phyloP scores from a whole-genome alignment of 345 rosid genomes.

The Arabis hirsuta region DNA sequence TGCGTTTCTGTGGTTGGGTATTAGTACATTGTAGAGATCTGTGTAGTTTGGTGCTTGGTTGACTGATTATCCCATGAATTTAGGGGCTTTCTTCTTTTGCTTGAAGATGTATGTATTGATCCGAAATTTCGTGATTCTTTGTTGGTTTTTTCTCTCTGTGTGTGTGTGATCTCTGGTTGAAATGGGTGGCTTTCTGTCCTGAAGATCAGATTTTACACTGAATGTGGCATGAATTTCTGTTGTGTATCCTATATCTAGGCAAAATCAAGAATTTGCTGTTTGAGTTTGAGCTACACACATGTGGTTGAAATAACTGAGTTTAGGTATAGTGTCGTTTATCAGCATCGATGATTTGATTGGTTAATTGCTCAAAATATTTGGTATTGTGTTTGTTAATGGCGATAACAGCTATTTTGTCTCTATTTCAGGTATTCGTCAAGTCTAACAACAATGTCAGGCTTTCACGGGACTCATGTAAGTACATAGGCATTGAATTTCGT shows the following conservation, averaged over 20 bases:
- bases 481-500: neutral
- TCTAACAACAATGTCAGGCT: constrained; percentile 39
- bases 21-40: constrained; percentile 33
- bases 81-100: neutral
- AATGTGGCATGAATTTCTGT: neutral
- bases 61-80: constrained; percentile 9
- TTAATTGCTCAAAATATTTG: neutral
- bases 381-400: constrained; percentile 10
- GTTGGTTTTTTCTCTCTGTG: neutral
- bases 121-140: neutral
- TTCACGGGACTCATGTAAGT: constrained; percentile 43
- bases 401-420: constrained; percentile 22
- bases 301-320: neutral
- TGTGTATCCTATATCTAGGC: constrained; percentile 1
- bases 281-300: constrained; percentile 2
- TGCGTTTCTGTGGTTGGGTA: neutral
- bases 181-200: neutral
- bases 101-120: neutral
- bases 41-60: constrained; percentile 4
- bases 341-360: neutral
- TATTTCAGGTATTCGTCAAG: constrained; percentile 25
- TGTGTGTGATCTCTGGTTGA: constrained; percentile 9
- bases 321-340: neutral
- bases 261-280: neutral
- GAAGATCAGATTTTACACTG: neutral